phyloP scores from a whole-genome alignment of 345 rosid genomes.

The Linum lewisii region DNA sequence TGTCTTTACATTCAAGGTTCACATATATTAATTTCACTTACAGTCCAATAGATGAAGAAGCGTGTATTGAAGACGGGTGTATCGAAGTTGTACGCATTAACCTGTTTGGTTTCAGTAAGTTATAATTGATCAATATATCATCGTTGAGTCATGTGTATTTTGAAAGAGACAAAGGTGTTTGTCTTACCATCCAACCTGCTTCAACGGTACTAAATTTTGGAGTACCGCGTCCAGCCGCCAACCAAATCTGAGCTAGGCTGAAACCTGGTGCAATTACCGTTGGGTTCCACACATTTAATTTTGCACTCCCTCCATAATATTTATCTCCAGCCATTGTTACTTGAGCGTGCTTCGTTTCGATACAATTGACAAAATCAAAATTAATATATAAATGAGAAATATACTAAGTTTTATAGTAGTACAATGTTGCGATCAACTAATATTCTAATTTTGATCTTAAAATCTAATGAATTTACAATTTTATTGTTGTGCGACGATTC shows the following conservation, averaged over 20 bases:
- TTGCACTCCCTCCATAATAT: constrained; percentile 17
- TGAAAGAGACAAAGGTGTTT: not conserved
- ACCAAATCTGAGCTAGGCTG: constrained; percentile 16
- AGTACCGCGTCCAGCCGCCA: not conserved
- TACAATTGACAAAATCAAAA: too few relatives aligned
- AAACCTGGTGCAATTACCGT: not conserved
- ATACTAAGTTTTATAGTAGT: too few relatives aligned
- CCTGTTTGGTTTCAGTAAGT: not conserved
- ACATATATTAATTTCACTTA: not conserved
- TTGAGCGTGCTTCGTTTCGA: constrained; percentile 10
- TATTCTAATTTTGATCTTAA: too few relatives aligned
- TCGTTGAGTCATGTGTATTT: too few relatives aligned
- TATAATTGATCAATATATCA: too few relatives aligned
- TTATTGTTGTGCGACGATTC: too few relatives aligned
- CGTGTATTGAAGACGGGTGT: too few relatives aligned
- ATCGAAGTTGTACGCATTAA: too few relatives aligned
- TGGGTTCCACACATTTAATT: constrained; percentile 22
- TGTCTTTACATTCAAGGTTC: too few relatives aligned
- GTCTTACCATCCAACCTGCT: constrained; percentile 20
- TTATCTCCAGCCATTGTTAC: not conserved
- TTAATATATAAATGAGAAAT: too few relatives aligned
- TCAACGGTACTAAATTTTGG: constrained; percentile 3
- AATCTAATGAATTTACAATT: too few relatives aligned
- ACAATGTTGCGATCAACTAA: not conserved
- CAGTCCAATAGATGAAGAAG: constrained; percentile 8